Evolutionary conservation across 1,284 basidiomycete species (phyloP).

Genomic region (Chondrostereum purpureum): DNA sequence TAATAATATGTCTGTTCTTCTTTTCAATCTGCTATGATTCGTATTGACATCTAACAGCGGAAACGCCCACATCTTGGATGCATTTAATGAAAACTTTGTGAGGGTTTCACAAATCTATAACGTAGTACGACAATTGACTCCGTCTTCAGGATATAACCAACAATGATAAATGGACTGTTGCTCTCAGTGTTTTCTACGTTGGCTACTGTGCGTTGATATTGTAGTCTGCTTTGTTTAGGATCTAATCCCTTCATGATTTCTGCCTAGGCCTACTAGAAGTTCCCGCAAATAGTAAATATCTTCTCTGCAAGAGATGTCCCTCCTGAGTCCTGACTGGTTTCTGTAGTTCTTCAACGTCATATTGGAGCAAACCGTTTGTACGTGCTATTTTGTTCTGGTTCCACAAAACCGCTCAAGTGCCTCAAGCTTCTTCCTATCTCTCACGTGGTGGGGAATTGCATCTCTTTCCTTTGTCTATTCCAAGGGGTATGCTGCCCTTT

Average conservation of each 20-base stretch:
- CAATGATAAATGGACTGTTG: slow-evolving; percentile 50
- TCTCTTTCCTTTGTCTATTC: slow-evolving; percentile 49
- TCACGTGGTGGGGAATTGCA: slow-evolving; percentile 46
- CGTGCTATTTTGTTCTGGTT: slow-evolving; percentile 12
- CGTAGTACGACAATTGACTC: neutral
- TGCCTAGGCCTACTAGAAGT: slow-evolving; percentile 44
- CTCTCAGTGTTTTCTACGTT: slow-evolving; percentile 50
- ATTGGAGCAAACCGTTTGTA: slow-evolving; percentile 55
- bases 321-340: neutral
- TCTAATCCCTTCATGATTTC: neutral
- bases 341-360: slow-evolving; percentile 42
- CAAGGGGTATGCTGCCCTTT: slow-evolving; percentile 41
- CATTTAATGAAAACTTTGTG: slow-evolving; percentile 49
- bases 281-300: slow-evolving; percentile 41
- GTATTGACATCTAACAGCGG: slow-evolving; percentile 28
- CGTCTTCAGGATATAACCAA: slow-evolving; percentile 35
- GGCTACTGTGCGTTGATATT: slow-evolving; percentile 40
- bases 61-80: slow-evolving; percentile 44
- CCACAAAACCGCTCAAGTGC: neutral
- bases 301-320: neutral
- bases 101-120: slow-evolving; percentile 9
- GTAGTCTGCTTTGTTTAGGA: neutral
- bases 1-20: slow-evolving; percentile 41
- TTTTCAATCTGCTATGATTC: neutral
- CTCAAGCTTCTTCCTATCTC: slow-evolving; percentile 44